Base-by-base conservation (phyloP, 2,329 filamentous ascomycete genomes). In the Trichoderma hamatum region DNA sequence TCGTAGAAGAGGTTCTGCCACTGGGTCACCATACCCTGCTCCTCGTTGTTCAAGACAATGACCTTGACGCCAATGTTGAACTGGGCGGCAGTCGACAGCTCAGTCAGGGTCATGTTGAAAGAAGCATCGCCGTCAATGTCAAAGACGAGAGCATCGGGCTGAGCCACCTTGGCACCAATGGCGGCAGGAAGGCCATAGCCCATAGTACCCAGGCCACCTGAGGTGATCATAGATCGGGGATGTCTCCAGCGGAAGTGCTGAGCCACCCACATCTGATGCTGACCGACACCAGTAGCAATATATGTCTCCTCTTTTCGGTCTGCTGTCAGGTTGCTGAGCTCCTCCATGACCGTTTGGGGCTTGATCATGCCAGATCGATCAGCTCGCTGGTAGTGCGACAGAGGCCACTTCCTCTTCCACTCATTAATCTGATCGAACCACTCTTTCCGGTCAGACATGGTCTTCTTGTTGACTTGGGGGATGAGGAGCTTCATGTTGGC, bases 41-140 rank as follows among this genome's bases (percentile, higher is more conserved):
- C 78, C 96, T 97, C 82, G 95, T 92, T 99, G 85, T 98, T 98
- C 68, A 99, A 82, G 30, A 98, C 86, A 74, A 98, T 93, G 70
- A 98, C 87, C 87, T 98, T 98, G 80, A 97, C 90, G 72, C 92
- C 94, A 79, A 98, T 97, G 83, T 96, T 92, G 85, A 98, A 98
- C 82, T 99, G 94, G 10, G 92, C 89, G 52, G 94, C 94, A 1
- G 95, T 97, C 56, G 92, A 92, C 65, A 99, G 89, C 83, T 99
- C 96, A 1, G 95, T 97, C 70, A 97, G 86, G 6, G 96, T 98
- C 96, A 99, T 98, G 86, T 93, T 93, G 85, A 99, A 98, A 3
- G 94, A 97, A n/a, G 95, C 96, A 79, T 98, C 96, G 71, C 96
- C 96, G 78, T 99, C 96, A 76, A 98, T 96, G 80, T 98, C 95